Evolutionary conservation across 2,329 filamentous ascomycete genomes (phyloP).

Genomic region (Ophiostoma angusticollis): DNA sequence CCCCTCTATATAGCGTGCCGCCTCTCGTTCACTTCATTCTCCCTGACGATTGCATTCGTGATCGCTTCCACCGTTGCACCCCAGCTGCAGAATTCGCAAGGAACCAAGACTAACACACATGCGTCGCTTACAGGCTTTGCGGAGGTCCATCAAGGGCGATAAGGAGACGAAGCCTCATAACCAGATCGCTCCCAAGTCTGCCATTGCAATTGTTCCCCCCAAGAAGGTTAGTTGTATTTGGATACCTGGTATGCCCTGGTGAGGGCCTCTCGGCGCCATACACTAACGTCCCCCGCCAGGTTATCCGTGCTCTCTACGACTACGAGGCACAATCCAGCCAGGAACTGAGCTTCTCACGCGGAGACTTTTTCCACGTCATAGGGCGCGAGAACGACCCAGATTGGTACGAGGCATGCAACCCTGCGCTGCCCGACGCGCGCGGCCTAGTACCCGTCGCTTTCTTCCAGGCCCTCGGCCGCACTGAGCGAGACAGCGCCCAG

Average conservation of each 20-base stretch:
- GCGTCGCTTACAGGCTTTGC: constrained; percentile 52
- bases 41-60: too few relatives aligned
- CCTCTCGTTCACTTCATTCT: too few relatives aligned
- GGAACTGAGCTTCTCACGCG: constrained; percentile 82
- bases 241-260: too few relatives aligned
- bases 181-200: constrained; percentile 71
- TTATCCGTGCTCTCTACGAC: constrained; percentile 93
- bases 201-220: constrained; percentile 77
- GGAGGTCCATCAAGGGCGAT: constrained; percentile 82
- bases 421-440: constrained; percentile 69
- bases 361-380: constrained; percentile 97
- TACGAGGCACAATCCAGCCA: constrained; percentile 66
- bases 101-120: constrained; percentile 28
- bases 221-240: constrained; percentile 71
- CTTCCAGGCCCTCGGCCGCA: constrained; percentile 86
- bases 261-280: too few relatives aligned
- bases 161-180: constrained; percentile 63
- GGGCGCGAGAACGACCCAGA: constrained; percentile 85
- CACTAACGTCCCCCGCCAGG: constrained; percentile 39
- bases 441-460: constrained; percentile 88
- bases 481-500: constrained; percentile 73
- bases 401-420: constrained; percentile 99
- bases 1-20: too few relatives aligned
- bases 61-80: too few relatives aligned
- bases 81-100: too few relatives aligned